Conservation (phyloP, 139 green algal species). For the Asterochloris sp. region DNA sequence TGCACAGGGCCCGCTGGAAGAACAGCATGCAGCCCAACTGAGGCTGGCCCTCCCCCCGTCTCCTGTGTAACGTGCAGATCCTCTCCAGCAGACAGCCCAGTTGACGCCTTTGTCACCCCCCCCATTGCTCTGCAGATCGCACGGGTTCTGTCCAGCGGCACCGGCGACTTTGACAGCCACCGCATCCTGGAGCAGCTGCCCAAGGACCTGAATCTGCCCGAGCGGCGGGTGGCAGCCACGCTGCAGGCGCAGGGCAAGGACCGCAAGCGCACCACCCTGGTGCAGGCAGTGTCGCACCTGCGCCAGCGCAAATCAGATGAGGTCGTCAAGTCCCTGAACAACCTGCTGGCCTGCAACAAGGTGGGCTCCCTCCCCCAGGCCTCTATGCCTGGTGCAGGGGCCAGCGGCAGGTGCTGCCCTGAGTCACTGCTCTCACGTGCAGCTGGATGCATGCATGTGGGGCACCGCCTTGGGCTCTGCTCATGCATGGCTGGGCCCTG, state of each 20-base stretch:
- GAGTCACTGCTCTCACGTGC: too few relatives aligned
- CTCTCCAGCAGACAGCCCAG: too few relatives aligned
- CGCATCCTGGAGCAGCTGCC: constrained; percentile 74
- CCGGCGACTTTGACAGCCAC: constrained; percentile 63
- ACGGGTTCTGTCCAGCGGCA: constrained; percentile 44
- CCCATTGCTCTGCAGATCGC: constrained; percentile 13
- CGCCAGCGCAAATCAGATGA: constrained; percentile 70
- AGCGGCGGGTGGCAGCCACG: constrained; percentile 36
- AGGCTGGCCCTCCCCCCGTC: too few relatives aligned
- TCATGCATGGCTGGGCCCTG: background rate
- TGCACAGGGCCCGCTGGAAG: too few relatives aligned
- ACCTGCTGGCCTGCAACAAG: constrained; percentile 57
- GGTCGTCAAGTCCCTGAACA: constrained; percentile 47
- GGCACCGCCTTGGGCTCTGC: too few relatives aligned
- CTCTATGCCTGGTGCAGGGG: too few relatives aligned
- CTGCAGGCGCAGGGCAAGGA: constrained; percentile 62
- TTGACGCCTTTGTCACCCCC: too few relatives aligned
- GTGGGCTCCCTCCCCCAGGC: background rate
- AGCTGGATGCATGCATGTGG: too few relatives aligned
- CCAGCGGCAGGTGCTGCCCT: too few relatives aligned
- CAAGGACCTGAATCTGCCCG: constrained; percentile 52
- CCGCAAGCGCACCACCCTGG: constrained; percentile 74
- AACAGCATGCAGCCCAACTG: too few relatives aligned
- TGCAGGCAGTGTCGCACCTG: constrained; percentile 63
- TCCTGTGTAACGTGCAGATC: too few relatives aligned